Evolutionary conservation across 164 flowering plant species (phyloP).

Genomic region (Aristolochia contorta): DNA sequence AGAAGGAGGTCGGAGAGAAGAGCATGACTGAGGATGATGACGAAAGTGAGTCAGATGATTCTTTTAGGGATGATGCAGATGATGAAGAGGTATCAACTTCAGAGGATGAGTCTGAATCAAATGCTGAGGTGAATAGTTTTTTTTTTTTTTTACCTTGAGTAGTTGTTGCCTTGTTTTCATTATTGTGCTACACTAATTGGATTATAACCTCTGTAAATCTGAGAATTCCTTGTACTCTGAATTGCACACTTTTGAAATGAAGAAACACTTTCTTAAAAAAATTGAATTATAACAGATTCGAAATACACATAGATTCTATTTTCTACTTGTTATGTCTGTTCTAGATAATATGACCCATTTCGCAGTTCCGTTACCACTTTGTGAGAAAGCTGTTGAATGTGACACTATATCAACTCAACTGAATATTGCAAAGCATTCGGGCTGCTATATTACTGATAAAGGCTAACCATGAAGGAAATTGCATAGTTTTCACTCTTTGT

Average conservation of each 20-base stretch:
- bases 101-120: conserved; percentile 26
- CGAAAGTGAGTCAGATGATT: conserved; percentile 36
- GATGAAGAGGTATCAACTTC: conserved; percentile 32
- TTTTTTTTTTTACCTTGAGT: neutral
- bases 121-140: conserved; percentile 27
- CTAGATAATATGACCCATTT: neutral
- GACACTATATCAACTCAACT: too few species aligned
- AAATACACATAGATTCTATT: neutral
- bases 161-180: neutral
- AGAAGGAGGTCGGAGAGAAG: neutral
- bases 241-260: too few species aligned
- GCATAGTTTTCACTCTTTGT: too few species aligned
- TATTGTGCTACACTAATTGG: too few species aligned
- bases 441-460: too few species aligned
- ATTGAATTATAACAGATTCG: neutral
- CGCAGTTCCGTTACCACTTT: neutral
- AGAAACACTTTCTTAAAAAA: too few species aligned
- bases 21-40: conserved; percentile 15
- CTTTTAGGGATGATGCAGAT: conserved; percentile 44
- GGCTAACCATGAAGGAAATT: too few species aligned
- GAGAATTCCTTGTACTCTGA: too few species aligned
- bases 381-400: too few species aligned
- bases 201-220: too few species aligned
- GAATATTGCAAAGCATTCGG: too few species aligned
- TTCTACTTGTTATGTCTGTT: neutral